Conservation (phyloP, 495 filamentous ascomycete genomes). For the Cudoniella acicularis region DNA sequence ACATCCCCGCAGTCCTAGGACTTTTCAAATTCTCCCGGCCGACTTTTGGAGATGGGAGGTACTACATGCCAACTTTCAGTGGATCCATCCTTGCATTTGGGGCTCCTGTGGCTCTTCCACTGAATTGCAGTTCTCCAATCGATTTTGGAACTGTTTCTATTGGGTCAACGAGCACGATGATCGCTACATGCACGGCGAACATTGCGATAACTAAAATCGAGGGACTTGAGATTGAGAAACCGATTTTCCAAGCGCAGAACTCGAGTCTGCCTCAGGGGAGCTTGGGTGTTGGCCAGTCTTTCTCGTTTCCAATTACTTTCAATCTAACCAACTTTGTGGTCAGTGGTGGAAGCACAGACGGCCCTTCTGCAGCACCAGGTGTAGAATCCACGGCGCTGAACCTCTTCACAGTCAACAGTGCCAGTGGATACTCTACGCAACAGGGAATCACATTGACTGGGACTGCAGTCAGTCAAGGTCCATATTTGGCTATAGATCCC, state of each 20-base stretch:
- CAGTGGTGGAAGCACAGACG: slow-evolving; percentile 23
- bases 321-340: slow-evolving; percentile 30
- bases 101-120: slow-evolving; percentile 31
- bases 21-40: slow-evolving; percentile 34
- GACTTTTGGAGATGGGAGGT: slow-evolving; percentile 36
- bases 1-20: slow-evolving; percentile 24
- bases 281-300: slow-evolving; percentile 28
- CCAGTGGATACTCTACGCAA: slow-evolving; percentile 25
- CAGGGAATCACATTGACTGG: slow-evolving; percentile 32
- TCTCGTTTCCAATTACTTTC: slow-evolving; percentile 35
- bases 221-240: not conserved
- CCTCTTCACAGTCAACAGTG: slow-evolving; percentile 22
- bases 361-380: slow-evolving; percentile 19
- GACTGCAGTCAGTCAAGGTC: slow-evolving; percentile 24
- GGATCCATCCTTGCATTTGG: slow-evolving; percentile 39
- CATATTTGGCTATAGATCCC: slow-evolving; percentile 35
- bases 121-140: not conserved
- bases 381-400: slow-evolving; percentile 15
- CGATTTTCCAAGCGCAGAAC: slow-evolving; percentile 27
- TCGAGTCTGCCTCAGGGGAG: slow-evolving; percentile 31
- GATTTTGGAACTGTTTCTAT: slow-evolving; percentile 1
- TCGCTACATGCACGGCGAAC: not conserved
- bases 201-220: not conserved
- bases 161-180: not conserved
- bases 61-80: slow-evolving; percentile 34